Conservation (phyloP, 768 basidiomycete genomes). For the Leccinum obscurum region DNA sequence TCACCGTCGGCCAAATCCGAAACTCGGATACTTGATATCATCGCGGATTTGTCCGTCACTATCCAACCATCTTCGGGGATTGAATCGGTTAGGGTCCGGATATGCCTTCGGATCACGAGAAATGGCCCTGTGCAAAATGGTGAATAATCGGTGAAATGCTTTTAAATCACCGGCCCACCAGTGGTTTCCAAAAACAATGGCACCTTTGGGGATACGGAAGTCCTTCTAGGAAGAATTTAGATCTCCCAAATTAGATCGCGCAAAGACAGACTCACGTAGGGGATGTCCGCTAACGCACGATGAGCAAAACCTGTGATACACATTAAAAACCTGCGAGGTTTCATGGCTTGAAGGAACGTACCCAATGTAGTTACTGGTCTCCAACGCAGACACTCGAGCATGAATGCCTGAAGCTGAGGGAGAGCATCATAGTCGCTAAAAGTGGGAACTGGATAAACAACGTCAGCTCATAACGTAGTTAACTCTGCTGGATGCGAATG, state of each 20-base stretch:
- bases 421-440: constrained; percentile 40
- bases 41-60: constrained; percentile 43
- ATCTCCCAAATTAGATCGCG: background rate
- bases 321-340: background rate
- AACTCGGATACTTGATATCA: constrained; percentile 52
- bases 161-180: constrained; percentile 24
- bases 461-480: background rate
- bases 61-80: constrained; percentile 57
- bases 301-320: constrained; percentile 54
- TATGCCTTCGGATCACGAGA: constrained; percentile 59
- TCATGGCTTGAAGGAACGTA: background rate
- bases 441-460: constrained; percentile 34
- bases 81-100: constrained; percentile 58
- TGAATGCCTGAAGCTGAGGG: constrained; percentile 41
- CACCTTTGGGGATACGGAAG: constrained; percentile 37
- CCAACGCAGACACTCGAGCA: constrained; percentile 44
- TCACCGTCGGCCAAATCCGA: constrained; percentile 54
- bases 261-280: constrained; percentile 46
- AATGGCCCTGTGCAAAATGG: constrained; percentile 41
- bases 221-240: constrained; percentile 28
- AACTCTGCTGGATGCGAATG: background rate
- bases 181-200: constrained; percentile 38
- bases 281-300: constrained; percentile 60
- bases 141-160: background rate
- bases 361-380: constrained; percentile 39